A percentile compares a stretch with the other conserved stretches of the same genome.
Evolutionary conservation across 345 rosid genomes (phyloP).

Genomic region (Syzygium jambos): DNA sequence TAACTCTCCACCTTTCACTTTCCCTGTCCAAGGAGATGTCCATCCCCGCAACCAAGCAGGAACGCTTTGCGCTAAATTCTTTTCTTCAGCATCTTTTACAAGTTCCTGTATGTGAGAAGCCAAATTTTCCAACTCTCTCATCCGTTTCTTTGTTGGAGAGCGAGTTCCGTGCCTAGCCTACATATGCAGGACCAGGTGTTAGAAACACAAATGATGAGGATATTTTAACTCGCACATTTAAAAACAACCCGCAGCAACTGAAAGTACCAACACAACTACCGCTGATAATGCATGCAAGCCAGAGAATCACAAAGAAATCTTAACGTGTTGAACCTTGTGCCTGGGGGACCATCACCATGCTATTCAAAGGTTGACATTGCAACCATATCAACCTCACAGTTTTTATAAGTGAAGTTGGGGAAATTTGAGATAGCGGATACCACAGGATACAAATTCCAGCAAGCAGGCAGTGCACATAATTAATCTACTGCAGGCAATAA

Average conservation of each 20-base stretch:
- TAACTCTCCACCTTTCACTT: conserved; percentile 78
- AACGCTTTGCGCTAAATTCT: conserved; percentile 26
- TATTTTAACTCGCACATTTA: neutral
- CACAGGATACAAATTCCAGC: neutral
- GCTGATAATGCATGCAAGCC: neutral
- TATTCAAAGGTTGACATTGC: neutral
- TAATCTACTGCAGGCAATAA: neutral
- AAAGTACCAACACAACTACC: neutral
- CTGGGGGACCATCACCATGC: neutral
- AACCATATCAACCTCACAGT: neutral
- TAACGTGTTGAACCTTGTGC: neutral
- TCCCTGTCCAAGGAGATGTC: conserved; percentile 84
- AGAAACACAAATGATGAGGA: neutral
- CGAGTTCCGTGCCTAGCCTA: conserved; percentile 99
- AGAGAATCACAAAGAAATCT: neutral
- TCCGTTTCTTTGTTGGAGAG: conserved; percentile 82
- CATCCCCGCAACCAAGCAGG: conserved; percentile 73
- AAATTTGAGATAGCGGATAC: neutral
- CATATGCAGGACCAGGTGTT: neutral
- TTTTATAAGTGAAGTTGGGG: neutral
- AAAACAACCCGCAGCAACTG: neutral
- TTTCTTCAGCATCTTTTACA: conserved; percentile 47
- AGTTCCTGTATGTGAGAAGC: conserved; percentile 52
- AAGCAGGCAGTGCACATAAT: neutral
- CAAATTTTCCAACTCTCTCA: conserved; percentile 59